Evolutionary conservation across 306 rosid species (phyloP), one percentile per base, ranked within the genome.

Genomic region (Hippophae gyantsensis): DNA sequence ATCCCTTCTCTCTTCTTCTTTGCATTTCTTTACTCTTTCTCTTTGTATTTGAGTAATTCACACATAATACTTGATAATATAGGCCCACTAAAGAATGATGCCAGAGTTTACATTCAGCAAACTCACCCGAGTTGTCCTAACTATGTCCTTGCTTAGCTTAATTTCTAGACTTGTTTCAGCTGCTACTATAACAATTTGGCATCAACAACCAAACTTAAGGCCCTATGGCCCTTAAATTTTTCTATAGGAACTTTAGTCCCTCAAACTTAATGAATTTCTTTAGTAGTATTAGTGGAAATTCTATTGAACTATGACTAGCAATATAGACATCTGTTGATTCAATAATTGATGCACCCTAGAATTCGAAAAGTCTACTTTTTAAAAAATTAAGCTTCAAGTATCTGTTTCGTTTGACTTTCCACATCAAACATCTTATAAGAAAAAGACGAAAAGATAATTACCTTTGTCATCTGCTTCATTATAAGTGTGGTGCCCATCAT

Each of bases 401-500:
- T 2, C 10, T 46, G 13, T 9, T 6, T 9, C n/a, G 10, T 46
- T 46, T 9, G 10, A 7, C 6, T 8, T 46, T 8, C 49, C 12
- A 63, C 5, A 43, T 43, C 6, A 63, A 23, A 50, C 1, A 41
- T 25, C 42, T 45, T 18, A 18, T 18, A 18, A 18, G 23, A 18
- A 18, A 13, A 14, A 51, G 10, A 10, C 3, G 3, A 58, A 10
- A 7, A 18, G 42, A 12, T 3, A 10, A 43, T 7, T 10, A 82
- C 95, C 89, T 81, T 64, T 79, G 11, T 73, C 46, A 26, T 84
- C 92, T 59, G 83, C 90, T 70, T 90, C 96, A 52, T 32, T 2
- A 54, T 70, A 90, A 80, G 96, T 87, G 65, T 90, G 98, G 66
- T 90, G 96, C 2, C 54, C 98, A 69, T 90, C 96, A 63, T 74